Conservation (phyloP, 2,329 filamentous ascomycete species). For the Penicillium sp. region DNA sequence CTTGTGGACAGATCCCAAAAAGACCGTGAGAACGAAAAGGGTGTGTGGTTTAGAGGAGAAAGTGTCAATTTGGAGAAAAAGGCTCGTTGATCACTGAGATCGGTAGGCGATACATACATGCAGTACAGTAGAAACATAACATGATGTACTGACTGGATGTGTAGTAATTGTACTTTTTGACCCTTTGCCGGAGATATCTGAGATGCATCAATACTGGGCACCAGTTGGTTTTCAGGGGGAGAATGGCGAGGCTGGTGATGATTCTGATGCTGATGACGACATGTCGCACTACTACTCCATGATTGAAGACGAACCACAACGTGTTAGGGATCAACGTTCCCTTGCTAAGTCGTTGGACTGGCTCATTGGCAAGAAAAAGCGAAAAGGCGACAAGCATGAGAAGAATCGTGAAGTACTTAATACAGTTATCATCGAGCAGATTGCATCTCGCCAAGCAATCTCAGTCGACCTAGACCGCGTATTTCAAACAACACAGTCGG, state of each 20-base stretch:
- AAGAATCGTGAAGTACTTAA: not conserved
- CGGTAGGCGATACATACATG: slow-evolving; percentile 1
- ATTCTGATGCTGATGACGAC: not conserved
- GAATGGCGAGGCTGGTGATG: no score
- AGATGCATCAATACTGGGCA: not conserved
- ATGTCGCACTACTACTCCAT: not conserved
- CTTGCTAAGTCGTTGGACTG: not conserved
- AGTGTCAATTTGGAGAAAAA: slow-evolving; percentile 16
- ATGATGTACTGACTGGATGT: not conserved
- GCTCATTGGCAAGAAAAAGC: not conserved
- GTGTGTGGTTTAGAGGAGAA: slow-evolving; percentile 15
- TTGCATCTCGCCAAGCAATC: slow-evolving; percentile 6
- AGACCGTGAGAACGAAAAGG: slow-evolving; percentile 8
- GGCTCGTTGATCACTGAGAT: slow-evolving; percentile 2
- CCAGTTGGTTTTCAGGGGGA: not conserved
- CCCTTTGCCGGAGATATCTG: slow-evolving; percentile 7
- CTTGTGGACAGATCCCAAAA: slow-evolving; percentile 15
- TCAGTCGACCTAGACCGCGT: slow-evolving; percentile 5
- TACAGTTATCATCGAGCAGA: slow-evolving; percentile 8
- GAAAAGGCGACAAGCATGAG: not conserved
- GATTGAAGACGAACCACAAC: not conserved
- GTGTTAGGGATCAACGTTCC: not conserved
- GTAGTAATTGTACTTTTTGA: slow-evolving; percentile 11
- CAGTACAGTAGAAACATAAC: not conserved
- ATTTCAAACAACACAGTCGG: not conserved